Evolutionary conservation across 1,284 basidiomycete species (phyloP), one percentile per base, ranked within the genome.

Genomic region (Mycena sp.): DNA sequence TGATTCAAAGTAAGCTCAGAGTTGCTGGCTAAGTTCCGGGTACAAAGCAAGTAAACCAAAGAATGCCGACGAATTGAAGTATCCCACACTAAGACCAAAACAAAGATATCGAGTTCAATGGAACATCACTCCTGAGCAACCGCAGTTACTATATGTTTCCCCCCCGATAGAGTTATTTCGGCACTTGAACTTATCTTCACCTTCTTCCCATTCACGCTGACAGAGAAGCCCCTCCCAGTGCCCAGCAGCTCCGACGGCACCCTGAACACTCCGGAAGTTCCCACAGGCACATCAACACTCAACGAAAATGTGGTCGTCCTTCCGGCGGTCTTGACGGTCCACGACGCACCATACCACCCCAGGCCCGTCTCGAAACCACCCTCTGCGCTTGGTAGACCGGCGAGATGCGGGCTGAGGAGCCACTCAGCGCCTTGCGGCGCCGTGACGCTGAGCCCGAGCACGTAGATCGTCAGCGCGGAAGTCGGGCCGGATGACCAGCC

Each of bases 401-500:
- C 70, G 7, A 79, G 64, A 52, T 78, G 77, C 1, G 83, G 83
- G 10, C 73, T 72, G 6, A 84, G 51, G 0, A 64, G 61, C 83
- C 83, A 84, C 1, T 73, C 73, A 4, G 63, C 53, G 1, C 82
- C 83, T 62, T 77, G 72, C 0, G 78, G 76, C 14, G 76, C 72
- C 1, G 76, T 79, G 23, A 83, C 67, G 14, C 74, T 76, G 6
- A 84, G 67, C 17, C 83, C 83, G 5, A 82, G 73, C 9, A 84
- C 72, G 61, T 81, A 81, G 68, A 78, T 80, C 2, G 81, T 83
- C 5, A 83, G 69, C 2, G 81, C 78, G 7, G 79, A 77, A 0
- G 83, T 84, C 1, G 83, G 81, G 2, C 82, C 83, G 3, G 79
- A 71, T 30, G 78, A 79, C 81, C 82, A 84, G 1, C 81, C 81